Evolutionary conservation across 345 rosid species (phyloP), one percentile per base, ranked within the genome.

Genomic region (Leavenworthia alabamica): DNA sequence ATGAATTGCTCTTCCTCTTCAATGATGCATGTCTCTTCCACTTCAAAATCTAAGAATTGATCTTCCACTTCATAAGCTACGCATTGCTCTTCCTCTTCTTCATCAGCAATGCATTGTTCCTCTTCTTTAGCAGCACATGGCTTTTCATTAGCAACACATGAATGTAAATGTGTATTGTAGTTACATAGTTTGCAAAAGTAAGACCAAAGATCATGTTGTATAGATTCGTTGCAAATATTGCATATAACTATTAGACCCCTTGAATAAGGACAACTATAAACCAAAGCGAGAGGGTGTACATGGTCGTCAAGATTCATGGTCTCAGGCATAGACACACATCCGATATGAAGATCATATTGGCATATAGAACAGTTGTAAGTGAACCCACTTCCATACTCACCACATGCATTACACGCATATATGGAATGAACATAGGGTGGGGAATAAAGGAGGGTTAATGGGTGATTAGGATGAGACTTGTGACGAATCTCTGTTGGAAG

Each of bases 401-500:
- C 42, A 15, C 60, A 54, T 27, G 60, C 60, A 1, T 35, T 16
- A 12, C 60, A 54, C 0, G 31, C 36, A 12, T 35, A 54, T 3
- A 7, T 54, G 31, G 31, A 54, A 4, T 35, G 3, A 33, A 11
- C 23, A 33, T 54, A 20, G 1, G 42, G 60, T 20, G 60, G 60
- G 24, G 20, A 32, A 54, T 54, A 4, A 11, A 54, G 28, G 8
- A 54, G 43, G 42, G 44, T 54, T 7, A 54, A 37, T 19, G 60
- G 44, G 28, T 54, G 60, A 23, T 54, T 6, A 54, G 31, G 12
- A 44, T 54, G 60, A 35, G 44, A 54, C 28, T 36, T 54, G 28
- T 54, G 44, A 54, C 2, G 17, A 12, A 19, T 36, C 60, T 54
- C 17, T 1, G 12, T 16, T 4, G 60, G 31, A 36, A 54, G 44